Conservation (phyloP, 225 moss, liverwort and hornwort genomes). For the Marchantia paleacea region DNA sequence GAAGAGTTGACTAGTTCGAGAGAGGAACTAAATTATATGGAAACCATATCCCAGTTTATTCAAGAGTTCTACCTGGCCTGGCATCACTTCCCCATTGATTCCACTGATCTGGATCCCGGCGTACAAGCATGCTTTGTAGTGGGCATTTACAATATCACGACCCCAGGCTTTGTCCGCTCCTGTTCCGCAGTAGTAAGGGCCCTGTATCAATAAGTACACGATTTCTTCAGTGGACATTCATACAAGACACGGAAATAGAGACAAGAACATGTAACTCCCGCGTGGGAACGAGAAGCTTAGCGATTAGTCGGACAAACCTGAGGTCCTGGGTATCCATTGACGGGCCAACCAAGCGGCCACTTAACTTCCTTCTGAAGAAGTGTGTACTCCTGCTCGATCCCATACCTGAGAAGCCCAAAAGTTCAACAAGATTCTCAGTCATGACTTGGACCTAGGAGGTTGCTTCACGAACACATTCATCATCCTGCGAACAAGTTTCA, state of each 20-base stretch:
- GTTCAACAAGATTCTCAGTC: not conserved
- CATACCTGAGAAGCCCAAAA: conserved; percentile 39
- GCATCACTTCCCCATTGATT: conserved; percentile 61
- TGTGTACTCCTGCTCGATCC: conserved; percentile 61
- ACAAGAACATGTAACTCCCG: not conserved
- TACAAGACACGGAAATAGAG: not conserved
- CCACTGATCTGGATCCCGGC: conserved; percentile 53
- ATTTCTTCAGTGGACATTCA: not conserved
- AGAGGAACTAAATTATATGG: too few species aligned
- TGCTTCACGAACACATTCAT: not conserved
- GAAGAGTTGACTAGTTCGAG: too few species aligned
- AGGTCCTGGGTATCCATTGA: conserved; percentile 48
- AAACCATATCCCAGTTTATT: too few species aligned
- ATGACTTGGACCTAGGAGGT: not conserved
- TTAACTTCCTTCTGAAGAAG: conserved; percentile 46
- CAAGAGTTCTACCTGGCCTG: conserved; percentile 42
- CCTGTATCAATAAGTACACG: conserved; percentile 21
- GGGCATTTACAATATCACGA: conserved; percentile 51
- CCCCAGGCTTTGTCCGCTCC: conserved; percentile 59
- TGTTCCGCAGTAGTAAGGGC: conserved; percentile 53
- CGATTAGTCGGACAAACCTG: conserved; percentile 22
- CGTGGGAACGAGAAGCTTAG: not conserved
- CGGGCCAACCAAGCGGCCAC: conserved; percentile 60
- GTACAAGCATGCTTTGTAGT: conserved; percentile 53
- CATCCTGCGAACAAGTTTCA: not conserved